A percentile compares a stretch with the other conserved stretches of the same genome.
phyloP scores from a whole-genome alignment of 2,329 filamentous ascomycete species.

The Alternaria gansuensis region DNA sequence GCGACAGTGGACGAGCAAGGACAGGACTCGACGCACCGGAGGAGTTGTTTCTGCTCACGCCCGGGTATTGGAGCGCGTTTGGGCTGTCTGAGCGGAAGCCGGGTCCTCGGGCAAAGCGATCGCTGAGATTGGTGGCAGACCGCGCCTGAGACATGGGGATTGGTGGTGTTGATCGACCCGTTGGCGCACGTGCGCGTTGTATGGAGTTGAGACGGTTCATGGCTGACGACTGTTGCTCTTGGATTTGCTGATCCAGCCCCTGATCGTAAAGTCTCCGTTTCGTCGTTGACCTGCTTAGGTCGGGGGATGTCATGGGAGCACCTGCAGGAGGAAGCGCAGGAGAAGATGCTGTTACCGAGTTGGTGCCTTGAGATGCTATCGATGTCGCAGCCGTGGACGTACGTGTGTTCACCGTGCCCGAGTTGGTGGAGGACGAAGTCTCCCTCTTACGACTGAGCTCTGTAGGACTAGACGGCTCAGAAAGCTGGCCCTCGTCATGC shows the following conservation, averaged over 20 bases:
- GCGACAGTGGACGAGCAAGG: slow-evolving; percentile 54
- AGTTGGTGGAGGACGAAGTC: slow-evolving; percentile 84
- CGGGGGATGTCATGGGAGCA: slow-evolving; percentile 43
- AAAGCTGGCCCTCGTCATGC: slow-evolving; percentile 52
- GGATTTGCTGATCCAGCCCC: slow-evolving; percentile 78
- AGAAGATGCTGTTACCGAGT: slow-evolving; percentile 49
- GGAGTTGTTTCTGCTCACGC: slow-evolving; percentile 47
- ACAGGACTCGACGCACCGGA: slow-evolving; percentile 54
- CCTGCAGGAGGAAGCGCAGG: slow-evolving; percentile 36
- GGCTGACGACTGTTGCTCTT: slow-evolving; percentile 80
- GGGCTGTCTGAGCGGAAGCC: slow-evolving; percentile 58
- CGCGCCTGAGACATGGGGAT: slow-evolving; percentile 54
- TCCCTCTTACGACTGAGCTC: slow-evolving; percentile 79
- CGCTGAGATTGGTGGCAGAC: slow-evolving; percentile 60
- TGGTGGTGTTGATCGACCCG: slow-evolving; percentile 62
- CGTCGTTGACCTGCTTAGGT: slow-evolving; percentile 70
- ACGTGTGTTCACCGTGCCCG: slow-evolving; percentile 70
- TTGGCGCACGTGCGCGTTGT: slow-evolving; percentile 64
- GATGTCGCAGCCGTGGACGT: slow-evolving; percentile 91
- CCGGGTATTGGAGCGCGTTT: slow-evolving; percentile 53
- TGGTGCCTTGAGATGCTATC: slow-evolving; percentile 73
- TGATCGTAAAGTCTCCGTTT: slow-evolving; percentile 86
- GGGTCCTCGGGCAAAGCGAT: slow-evolving; percentile 54
- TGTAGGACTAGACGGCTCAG: slow-evolving; percentile 59
- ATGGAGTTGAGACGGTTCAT: slow-evolving; percentile 83